Evolutionary conservation across 2,329 filamentous ascomycete species (phyloP).

Genomic region (Ambrosiella cleistominuta): DNA sequence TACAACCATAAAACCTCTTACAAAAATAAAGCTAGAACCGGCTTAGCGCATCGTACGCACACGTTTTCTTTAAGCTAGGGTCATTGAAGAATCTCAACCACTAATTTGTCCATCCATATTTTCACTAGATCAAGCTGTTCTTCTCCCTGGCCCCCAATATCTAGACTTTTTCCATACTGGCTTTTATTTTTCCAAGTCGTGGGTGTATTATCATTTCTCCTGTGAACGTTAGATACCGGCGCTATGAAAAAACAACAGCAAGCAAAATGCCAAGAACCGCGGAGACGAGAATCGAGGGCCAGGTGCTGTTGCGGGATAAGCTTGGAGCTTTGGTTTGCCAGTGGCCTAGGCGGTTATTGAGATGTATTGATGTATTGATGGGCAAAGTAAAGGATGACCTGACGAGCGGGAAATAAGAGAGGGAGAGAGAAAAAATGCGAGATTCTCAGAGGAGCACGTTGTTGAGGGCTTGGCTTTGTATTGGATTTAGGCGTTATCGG

Average conservation of each 20-base stretch:
- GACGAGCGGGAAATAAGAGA: not conserved
- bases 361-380: not conserved
- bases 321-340: not conserved
- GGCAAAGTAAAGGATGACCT: not conserved
- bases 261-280: not conserved
- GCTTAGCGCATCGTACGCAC: not conserved
- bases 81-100: not conserved
- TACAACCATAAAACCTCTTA: not conserved
- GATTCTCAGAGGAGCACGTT: no score
- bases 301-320: not conserved
- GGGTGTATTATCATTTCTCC: no score
- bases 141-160: not conserved
- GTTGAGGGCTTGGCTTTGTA: no score
- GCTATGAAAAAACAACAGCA: not conserved
- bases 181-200: no score
- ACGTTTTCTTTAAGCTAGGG: not conserved
- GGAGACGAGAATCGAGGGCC: not conserved
- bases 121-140: not conserved
- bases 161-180: no score
- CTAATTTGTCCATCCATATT: not conserved
- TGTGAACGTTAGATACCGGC: no score
- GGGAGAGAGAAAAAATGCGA: not conserved
- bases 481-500: no score
- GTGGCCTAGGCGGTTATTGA: not conserved
- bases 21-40: not conserved